phyloP scores from a whole-genome alignment of 768 basidiomycete species.

The Lactarius sp. region DNA sequence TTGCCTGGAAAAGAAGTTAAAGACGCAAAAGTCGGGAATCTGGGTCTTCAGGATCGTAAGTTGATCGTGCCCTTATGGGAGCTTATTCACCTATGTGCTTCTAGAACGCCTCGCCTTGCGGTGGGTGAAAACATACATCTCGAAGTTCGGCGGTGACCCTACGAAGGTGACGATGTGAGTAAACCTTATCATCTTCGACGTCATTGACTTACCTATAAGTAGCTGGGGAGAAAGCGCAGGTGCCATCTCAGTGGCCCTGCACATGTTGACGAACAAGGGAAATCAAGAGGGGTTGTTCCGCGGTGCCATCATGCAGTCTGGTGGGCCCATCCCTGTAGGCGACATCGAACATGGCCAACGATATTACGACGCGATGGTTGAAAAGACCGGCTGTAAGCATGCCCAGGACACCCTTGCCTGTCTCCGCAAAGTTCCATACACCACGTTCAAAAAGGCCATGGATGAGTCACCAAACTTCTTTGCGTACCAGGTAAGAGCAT shows the following conservation, averaged over 20 bases:
- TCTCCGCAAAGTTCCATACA: slow-evolving; percentile 37
- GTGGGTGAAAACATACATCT: slow-evolving; percentile 66
- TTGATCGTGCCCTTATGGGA: background rate
- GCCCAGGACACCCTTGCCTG: slow-evolving; percentile 39
- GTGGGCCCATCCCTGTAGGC: slow-evolving; percentile 34
- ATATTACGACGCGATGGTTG: slow-evolving; percentile 41
- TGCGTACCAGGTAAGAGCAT: slow-evolving; percentile 32
- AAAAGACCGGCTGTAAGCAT: slow-evolving; percentile 35
- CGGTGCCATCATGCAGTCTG: slow-evolving; percentile 45
- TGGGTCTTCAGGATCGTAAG: slow-evolving; percentile 62
- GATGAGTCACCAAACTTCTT: slow-evolving; percentile 33
- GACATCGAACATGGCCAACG: slow-evolving; percentile 32
- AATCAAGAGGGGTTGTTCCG: slow-evolving; percentile 38
- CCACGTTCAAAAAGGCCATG: slow-evolving; percentile 32
- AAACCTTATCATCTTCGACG: slow-evolving; percentile 5
- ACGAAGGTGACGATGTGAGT: slow-evolving; percentile 53
- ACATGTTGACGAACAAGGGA: slow-evolving; percentile 41
- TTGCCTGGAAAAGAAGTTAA: slow-evolving; percentile 48
- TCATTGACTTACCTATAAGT: slow-evolving; percentile 3
- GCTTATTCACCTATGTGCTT: background rate
- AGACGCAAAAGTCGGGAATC: slow-evolving; percentile 50
- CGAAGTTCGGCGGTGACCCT: slow-evolving; percentile 60
- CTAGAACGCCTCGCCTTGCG: slow-evolving; percentile 52
- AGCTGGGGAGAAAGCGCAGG: slow-evolving; percentile 54
- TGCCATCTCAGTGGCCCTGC: slow-evolving; percentile 43